phyloP scores from a whole-genome alignment of 1,284 basidiomycete genomes.

The Ganoderma sinense region DNA sequence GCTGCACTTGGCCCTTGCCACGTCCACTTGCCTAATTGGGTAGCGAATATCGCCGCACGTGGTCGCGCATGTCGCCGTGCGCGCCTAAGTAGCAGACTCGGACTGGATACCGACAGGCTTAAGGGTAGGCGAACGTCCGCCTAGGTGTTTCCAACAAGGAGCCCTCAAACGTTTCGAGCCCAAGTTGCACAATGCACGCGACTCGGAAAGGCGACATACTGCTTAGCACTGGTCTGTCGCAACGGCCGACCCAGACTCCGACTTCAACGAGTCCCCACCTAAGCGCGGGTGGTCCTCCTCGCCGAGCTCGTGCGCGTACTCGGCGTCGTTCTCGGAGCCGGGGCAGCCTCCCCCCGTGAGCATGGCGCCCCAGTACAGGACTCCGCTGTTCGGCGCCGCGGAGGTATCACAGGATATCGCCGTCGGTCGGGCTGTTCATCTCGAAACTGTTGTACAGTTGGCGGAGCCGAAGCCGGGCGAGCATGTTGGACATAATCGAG shows the following conservation, averaged over 20 bases:
- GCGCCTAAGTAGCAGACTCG: conserved; percentile 12
- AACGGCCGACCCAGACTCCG: too few species aligned
- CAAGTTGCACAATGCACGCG: too few species aligned
- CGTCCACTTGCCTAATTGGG: conserved; percentile 29
- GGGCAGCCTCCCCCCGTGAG: neutral
- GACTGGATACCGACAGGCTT: too few species aligned
- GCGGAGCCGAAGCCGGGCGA: neutral
- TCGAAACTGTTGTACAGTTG: neutral
- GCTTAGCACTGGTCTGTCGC: too few species aligned
- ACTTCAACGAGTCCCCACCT: too few species aligned
- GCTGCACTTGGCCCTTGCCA: conserved; percentile 24
- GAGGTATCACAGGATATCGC: neutral
- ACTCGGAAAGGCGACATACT: too few species aligned
- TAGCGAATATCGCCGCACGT: conserved; percentile 18
- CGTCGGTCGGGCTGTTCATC: neutral
- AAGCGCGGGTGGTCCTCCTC: too few species aligned
- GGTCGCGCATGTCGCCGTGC: conserved; percentile 14
- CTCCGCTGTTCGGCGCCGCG: neutral
- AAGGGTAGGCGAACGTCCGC: too few species aligned
- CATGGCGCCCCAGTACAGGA: neutral
- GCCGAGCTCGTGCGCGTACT: neutral
- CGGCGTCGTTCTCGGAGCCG: neutral
- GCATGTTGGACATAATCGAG: neutral
- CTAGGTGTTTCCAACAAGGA: too few species aligned
- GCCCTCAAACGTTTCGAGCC: too few species aligned